Percentiles rank a stretch among this genome's conserved stretches.
These are phyloP conservation scores for Cyclostephanos tholiformis DNA, from an alignment of 108 stramenopile species.

Conservation along the genomic window DNA sequence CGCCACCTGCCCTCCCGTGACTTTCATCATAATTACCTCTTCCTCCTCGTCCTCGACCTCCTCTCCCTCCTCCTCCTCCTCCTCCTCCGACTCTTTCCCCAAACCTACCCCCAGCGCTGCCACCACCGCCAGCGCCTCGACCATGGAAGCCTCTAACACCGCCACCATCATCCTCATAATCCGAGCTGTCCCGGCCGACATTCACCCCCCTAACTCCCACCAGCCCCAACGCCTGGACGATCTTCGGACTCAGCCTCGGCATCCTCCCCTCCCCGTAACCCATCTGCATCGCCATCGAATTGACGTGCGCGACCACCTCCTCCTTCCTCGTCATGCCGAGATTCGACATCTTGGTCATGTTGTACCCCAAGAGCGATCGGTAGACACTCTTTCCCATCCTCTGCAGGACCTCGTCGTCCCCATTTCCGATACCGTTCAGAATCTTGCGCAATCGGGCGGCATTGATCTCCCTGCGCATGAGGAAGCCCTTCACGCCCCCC, in stretches of 20 bases:
- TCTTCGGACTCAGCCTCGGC: conserved; percentile 24
- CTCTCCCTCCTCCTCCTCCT: neutral
- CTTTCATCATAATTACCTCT: neutral
- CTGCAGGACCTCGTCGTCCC: conserved; percentile 15
- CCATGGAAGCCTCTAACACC: neutral
- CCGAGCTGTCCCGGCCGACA: conserved; percentile 4
- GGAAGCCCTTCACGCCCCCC: conserved; percentile 29
- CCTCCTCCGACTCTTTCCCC: neutral
- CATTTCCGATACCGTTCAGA: conserved; percentile 17
- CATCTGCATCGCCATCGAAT: conserved; percentile 52
- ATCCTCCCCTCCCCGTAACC: conserved; percentile 32
- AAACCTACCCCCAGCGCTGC: neutral
- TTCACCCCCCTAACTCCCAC: conserved; percentile 41
- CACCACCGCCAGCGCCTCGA: conserved; percentile 1
- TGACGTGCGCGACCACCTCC: conserved; percentile 60
- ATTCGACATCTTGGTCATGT: conserved; percentile 51
- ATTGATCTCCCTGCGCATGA: conserved; percentile 37
- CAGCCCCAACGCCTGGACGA: conserved; percentile 32
- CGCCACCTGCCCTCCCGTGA: neutral
- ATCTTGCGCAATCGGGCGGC: conserved; percentile 43
- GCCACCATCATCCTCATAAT: conserved; percentile 1
- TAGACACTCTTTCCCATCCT: conserved; percentile 39
- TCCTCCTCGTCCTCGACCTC: neutral
- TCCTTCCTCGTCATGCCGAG: conserved; percentile 48
- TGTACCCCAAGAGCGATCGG: conserved; percentile 78